Base-by-base conservation (phyloP, 352 stramenopile species). In the Blastocystis sp. region DNA sequence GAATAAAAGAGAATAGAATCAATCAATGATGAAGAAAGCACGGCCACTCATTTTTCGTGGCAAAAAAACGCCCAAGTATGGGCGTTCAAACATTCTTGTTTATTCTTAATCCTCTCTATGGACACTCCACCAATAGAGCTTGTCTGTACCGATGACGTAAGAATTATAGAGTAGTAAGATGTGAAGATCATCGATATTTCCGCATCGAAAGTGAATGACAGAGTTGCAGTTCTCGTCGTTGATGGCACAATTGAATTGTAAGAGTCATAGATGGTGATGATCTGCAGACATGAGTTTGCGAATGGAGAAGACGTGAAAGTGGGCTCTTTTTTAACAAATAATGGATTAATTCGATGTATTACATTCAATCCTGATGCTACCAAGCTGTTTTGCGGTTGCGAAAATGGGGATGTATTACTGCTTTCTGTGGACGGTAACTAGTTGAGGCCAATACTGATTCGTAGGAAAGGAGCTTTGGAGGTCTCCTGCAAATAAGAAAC, bases 161-260 rank as follows among this genome's bases (percentile, higher is more conserved):
- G 27, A 5, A 30, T 44, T 42, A 5, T 1, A 11, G 27, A 37
- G 30, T 44, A 13, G 73, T 33, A 0, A 44, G 7, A 84, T 19
- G 19, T 40, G n/a, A 54, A 84, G 73, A n/a, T 84, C 44, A 84
- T 84, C 13, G 73, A 84, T 17, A 84, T 84, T 66, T 66, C 73
- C 7, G 35, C 59, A 7, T 84, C 73, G 19, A 64, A 66, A 13
- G 48, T 66, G 19, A 37, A 35, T 24, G 48, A 84, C 27, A 11
- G 33, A n/a, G 40, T 60, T 9, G 73, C 73, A 11, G n/a, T 66
- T 19, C 44, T 64, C 1, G 33, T 66, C 9, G 73, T 84, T 13
- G 73, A 84, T 44, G 73, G 73, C 4, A 66, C 73, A 4, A 68
- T 84, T 66, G 73, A 84, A 84, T 48, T 84, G 73, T 84, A n/a